Percentiles rank a stretch among this genome's conserved stretches.
Evolutionary conservation across 1,284 basidiomycete species (phyloP).

Genomic region (Xerocomus amazonicus): DNA sequence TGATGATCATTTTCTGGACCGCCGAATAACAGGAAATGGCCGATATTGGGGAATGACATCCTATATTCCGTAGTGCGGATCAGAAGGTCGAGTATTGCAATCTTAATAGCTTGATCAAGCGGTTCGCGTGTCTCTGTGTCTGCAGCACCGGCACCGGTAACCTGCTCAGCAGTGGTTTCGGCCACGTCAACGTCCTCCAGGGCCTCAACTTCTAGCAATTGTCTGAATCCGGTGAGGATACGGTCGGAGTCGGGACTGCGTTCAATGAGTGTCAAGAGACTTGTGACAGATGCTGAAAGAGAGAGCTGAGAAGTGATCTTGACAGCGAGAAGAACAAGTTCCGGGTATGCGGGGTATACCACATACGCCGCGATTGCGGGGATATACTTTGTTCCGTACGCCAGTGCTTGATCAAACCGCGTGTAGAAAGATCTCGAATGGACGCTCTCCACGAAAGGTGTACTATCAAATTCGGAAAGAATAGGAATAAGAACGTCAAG

Average conservation of each 20-base stretch:
- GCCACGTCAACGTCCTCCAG: constrained; percentile 56
- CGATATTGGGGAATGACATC: constrained; percentile 77
- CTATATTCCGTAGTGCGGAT: constrained; percentile 71
- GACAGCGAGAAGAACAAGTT: constrained; percentile 76
- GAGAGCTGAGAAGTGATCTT: constrained; percentile 78
- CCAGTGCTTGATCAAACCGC: constrained; percentile 77
- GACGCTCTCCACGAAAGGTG: constrained; percentile 49
- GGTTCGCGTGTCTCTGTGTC: constrained; percentile 46
- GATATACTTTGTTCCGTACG: constrained; percentile 73
- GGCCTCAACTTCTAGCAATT: constrained; percentile 63
- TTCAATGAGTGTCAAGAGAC: constrained; percentile 78
- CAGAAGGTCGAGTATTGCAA: constrained; percentile 84
- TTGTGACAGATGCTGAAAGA: constrained; percentile 53
- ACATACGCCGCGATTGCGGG: constrained; percentile 85
- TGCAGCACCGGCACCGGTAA: constrained; percentile 68
- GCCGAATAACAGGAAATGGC: constrained; percentile 87
- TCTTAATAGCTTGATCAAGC: constrained; percentile 68
- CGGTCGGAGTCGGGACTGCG: constrained; percentile 81
- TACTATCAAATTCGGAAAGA: constrained; percentile 62
- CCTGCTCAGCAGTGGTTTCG: constrained; percentile 55
- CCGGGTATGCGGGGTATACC: constrained; percentile 65
- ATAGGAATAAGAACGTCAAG: constrained; percentile 84
- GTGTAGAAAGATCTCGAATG: constrained; percentile 68
- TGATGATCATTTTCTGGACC: constrained; percentile 48
- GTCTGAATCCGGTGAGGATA: constrained; percentile 80